Conservation (phyloP, 73 alveolate genomes). For the Paramecium tetraurelia region DNA sequence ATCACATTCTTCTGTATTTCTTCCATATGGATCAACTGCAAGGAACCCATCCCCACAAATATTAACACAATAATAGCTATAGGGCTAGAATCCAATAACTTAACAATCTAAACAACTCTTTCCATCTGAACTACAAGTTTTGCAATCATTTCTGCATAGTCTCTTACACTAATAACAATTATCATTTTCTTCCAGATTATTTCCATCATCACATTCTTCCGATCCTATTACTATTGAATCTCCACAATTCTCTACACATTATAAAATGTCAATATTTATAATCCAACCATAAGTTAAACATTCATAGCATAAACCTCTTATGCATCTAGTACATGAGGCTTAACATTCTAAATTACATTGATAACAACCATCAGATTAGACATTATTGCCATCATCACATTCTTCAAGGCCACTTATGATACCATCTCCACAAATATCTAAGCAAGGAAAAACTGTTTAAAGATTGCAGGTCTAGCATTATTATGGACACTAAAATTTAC, state of each 20-base stretch:
- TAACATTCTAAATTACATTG: background rate
- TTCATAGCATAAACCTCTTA: background rate
- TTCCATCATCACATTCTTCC: constrained; percentile 1
- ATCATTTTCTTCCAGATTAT: background rate
- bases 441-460: background rate
- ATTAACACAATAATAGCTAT: background rate
- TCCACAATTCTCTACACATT: background rate
- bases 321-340: background rate
- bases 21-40: background rate
- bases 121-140: background rate
- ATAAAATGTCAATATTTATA: background rate
- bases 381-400: background rate
- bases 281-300: background rate
- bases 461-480: background rate
- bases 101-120: background rate
- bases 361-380: background rate
- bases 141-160: background rate
- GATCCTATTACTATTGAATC: background rate
- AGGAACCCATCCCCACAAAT: constrained; percentile 7
- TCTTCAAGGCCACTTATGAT: background rate
- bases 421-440: background rate
- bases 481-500: background rate
- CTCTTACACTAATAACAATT: background rate
- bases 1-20: background rate
- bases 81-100: background rate